Evolutionary conservation across 129 eudicot species (phyloP), one percentile per base, ranked within the genome.

Genomic region (Deinandra increscens): DNA sequence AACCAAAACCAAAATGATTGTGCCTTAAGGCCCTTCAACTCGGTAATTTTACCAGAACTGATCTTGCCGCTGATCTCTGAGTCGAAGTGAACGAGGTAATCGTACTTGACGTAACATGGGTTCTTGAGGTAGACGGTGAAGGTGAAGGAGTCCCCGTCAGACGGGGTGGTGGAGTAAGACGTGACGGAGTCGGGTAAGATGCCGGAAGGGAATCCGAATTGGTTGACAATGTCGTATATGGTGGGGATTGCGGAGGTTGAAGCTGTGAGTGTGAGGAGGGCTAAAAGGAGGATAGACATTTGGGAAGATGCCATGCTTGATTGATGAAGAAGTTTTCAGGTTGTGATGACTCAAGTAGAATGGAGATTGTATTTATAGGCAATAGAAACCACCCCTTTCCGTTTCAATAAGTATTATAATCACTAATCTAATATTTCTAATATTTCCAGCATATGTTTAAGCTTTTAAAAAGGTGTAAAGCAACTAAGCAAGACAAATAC

Each of bases 161-260:
- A 67, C 2, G 11, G 17, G n/a, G 64, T 10, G 15, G 20, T 29
- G 0, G 88, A 46, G 75, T 90, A 90, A 66, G 80, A 71, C 13
- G 44, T 60, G 53, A 87, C 95, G 33, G 86, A 84, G 58, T 83
- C 82, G 0, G 95, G 97, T 3, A 90, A n/a, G 51, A 90, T 80
- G 60, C 97, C 97, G 8, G 78, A 69, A 1, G 97, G 97, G 26
- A 90, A 86, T 9, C 91, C 97, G 68, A 18, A 84, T 45, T 70
- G 78, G 8, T 80, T 78, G 50, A 90, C 84, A 46, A 87, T 72
- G 19, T 90, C 89, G 75, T 81, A 87, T 6, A 83, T 83, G 10
- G 97, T 68, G 0, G 84, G 60, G 5, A 6, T 15, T 10, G 73
- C 7, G 0, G 38, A 20, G 8, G 70, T 29, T 49, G 55, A 33